A percentile compares a stretch with the other conserved stretches of the same genome.
Evolutionary conservation across 2,329 filamentous ascomycete species (phyloP).

Genomic region (Scedosporium boydii): DNA sequence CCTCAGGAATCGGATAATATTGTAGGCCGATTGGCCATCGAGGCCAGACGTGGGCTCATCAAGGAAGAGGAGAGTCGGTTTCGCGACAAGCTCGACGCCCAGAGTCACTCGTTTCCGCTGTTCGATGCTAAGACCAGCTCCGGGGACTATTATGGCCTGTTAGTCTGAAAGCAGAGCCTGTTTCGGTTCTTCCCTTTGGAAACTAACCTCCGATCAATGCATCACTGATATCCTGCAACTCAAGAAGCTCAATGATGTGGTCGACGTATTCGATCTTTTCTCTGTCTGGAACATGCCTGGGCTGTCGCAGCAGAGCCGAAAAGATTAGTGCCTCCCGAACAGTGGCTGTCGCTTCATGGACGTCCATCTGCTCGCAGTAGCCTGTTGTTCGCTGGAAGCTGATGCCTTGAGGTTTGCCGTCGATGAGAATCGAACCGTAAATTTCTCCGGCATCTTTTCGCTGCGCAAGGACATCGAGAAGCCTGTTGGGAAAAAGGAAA

Average conservation of each 20-base stretch:
- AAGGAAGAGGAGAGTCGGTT: conserved; percentile 56
- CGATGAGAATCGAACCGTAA: conserved; percentile 32
- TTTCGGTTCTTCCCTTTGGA: conserved; percentile 17
- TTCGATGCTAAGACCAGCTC: conserved; percentile 37
- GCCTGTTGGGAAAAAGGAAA: conserved; percentile 4
- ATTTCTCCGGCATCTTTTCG: conserved; percentile 54
- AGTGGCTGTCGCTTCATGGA: conserved; percentile 56
- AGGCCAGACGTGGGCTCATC: conserved; percentile 53
- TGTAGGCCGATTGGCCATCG: conserved; percentile 25
- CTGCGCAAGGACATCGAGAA: conserved; percentile 59
- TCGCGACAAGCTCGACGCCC: conserved; percentile 61
- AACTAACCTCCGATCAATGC: conserved; percentile 45
- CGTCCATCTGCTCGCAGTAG: conserved; percentile 60
- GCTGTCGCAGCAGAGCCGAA: conserved; percentile 56
- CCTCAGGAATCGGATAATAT: conserved; percentile 32
- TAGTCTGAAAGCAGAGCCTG: conserved; percentile 25
- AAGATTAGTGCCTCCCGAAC: conserved; percentile 60
- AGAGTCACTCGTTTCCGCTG: conserved; percentile 58
- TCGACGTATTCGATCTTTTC: conserved; percentile 61
- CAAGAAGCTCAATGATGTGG: conserved; percentile 55
- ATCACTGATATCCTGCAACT: conserved; percentile 54
- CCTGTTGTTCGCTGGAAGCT: conserved; percentile 59
- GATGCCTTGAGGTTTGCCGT: conserved; percentile 47
- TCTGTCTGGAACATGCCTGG: conserved; percentile 40
- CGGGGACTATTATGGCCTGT: conserved; percentile 19